A percentile compares a stretch with the other conserved stretches of the same genome.
phyloP scores from a whole-genome alignment of 768 basidiomycete species.

The Leccinum longicurvipes region DNA sequence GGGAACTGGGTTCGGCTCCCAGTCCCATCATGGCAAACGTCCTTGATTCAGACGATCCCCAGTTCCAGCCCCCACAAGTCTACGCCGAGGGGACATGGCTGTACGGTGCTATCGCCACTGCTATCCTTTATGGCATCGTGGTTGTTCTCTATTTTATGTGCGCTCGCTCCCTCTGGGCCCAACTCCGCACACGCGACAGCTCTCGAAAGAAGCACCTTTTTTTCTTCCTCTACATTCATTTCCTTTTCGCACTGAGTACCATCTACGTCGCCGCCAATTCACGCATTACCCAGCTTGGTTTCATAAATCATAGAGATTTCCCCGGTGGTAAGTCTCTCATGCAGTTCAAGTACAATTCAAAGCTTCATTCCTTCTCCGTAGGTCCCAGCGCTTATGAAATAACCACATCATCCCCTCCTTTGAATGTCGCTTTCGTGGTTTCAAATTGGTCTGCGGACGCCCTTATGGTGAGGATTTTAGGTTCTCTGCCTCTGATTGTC shows the following conservation, averaged over 20 bases:
- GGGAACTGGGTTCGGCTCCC: background rate
- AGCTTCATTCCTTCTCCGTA: background rate
- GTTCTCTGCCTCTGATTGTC: background rate
- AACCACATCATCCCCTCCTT: conserved; percentile 23
- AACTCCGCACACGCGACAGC: conserved; percentile 11
- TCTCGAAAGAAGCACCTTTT: conserved; percentile 20
- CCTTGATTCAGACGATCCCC: background rate
- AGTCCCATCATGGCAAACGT: conserved; percentile 14
- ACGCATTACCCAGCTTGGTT: conserved; percentile 27
- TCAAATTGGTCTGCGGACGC: conserved; percentile 32
- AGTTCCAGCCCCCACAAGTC: conserved; percentile 12
- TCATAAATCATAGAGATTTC: conserved; percentile 31
- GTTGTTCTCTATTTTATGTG: conserved; percentile 28
- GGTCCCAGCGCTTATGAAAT: conserved; percentile 26
- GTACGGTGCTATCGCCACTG: conserved; percentile 29
- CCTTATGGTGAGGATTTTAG: conserved; percentile 24
- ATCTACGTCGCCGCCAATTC: conserved; percentile 25
- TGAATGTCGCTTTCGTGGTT: conserved; percentile 29
- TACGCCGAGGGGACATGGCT: conserved; percentile 30
- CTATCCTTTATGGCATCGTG: conserved; percentile 27
- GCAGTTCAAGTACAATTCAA: too few species aligned
- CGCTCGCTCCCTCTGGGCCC: conserved; percentile 25
- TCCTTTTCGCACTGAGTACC: conserved; percentile 29
- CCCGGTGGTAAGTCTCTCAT: conserved; percentile 24
- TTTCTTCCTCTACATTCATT: conserved; percentile 28